Conservation (phyloP, 1,284 basidiomycete species). For the Trichosporon sp. region DNA sequence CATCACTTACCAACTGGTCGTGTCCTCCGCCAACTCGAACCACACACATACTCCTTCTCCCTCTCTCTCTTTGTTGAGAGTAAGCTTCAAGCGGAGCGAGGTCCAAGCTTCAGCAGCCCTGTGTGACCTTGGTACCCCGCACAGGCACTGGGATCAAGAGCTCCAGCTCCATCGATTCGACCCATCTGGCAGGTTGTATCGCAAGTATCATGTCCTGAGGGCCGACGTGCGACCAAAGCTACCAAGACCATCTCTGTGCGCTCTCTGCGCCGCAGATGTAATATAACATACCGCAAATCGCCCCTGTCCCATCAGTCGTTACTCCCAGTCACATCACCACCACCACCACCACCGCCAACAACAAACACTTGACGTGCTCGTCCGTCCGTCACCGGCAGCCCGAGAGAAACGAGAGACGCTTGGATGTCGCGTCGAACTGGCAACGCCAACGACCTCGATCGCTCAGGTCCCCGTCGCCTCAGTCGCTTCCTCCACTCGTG, state of each 20-base stretch:
- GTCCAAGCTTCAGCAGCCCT: background rate
- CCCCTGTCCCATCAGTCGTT: background rate
- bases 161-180: background rate
- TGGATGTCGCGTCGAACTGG: background rate
- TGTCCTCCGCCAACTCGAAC: too few species aligned
- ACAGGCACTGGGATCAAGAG: constrained; percentile 1
- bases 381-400: background rate
- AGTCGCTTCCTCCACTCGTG: background rate
- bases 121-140: background rate
- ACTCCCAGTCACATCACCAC: background rate
- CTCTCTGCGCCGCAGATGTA: background rate
- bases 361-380: background rate
- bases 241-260: constrained; percentile 4
- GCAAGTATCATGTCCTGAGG: background rate
- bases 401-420: background rate
- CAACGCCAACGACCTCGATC: background rate
- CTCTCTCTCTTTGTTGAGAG: background rate
- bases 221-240: background rate
- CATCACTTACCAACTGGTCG: too few species aligned
- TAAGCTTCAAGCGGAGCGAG: constrained; percentile 2
- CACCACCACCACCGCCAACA: background rate
- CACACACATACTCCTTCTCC: too few species aligned
- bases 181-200: constrained; percentile 1
- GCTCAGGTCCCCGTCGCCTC: background rate
- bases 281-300: constrained; percentile 1